Percentiles rank a stretch among this genome's conserved stretches.
These are phyloP conservation scores for Coffea eugenioides DNA, from an alignment of 257 asterid species.

Conservation along the genomic window DNA sequence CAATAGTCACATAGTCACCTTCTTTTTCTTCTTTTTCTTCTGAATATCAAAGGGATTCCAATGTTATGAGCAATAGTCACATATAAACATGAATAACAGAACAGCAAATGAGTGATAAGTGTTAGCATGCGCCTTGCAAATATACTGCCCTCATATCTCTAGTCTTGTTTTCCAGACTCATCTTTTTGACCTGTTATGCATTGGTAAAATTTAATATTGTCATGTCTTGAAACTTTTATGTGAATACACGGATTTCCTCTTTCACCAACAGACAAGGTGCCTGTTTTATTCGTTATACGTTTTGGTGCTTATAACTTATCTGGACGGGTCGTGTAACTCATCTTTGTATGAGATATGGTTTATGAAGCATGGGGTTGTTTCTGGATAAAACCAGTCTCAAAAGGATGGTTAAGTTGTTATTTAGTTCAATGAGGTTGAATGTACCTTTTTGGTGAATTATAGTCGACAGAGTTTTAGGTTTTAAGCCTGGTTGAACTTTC, in stretches of 20 bases:
- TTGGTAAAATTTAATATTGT: neutral
- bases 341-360: neutral
- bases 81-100: neutral
- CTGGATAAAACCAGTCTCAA: neutral
- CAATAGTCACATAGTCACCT: no score
- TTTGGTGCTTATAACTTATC: neutral
- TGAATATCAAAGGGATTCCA: neutral
- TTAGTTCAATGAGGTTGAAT: neutral
- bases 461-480: neutral
- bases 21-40: neutral
- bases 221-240: neutral
- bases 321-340: neutral
- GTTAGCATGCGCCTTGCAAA: no score
- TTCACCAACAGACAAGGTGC: neutral
- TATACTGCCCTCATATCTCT: neutral
- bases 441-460: neutral
- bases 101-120: neutral
- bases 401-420: neutral
- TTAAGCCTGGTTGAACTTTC: neutral
- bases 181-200: neutral
- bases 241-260: neutral
- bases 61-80: no score
- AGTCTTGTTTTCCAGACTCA: neutral
- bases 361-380: neutral
- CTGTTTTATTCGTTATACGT: neutral